Percentiles rank a stretch among this genome's conserved stretches.
These are phyloP conservation scores for Rhizoclosmatium globosum DNA, from an alignment of 192 early-diverging fungal species.

Conservation along the genomic window DNA sequence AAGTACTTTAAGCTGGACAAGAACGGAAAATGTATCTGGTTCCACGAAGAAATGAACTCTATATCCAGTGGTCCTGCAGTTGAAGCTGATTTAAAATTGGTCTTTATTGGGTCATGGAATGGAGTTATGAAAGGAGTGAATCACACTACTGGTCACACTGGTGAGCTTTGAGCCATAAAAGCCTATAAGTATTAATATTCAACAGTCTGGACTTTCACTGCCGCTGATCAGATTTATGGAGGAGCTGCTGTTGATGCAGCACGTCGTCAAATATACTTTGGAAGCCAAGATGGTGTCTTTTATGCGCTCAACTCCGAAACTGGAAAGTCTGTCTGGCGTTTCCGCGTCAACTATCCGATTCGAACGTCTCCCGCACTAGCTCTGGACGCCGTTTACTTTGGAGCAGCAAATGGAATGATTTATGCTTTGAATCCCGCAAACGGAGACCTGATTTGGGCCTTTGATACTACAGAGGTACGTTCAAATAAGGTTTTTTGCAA, in stretches of 20 bases:
- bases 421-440: slow-evolving; percentile 29
- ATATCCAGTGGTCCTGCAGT: slow-evolving; percentile 31
- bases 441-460: slow-evolving; percentile 25
- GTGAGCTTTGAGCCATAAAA: not conserved
- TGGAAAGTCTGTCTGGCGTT: slow-evolving; percentile 37
- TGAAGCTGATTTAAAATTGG: slow-evolving; percentile 26
- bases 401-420: slow-evolving; percentile 34
- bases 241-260: slow-evolving; percentile 29
- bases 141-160: slow-evolving; percentile 29
- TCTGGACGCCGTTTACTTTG: slow-evolving; percentile 31
- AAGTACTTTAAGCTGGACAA: slow-evolving; percentile 32
- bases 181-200: not conserved
- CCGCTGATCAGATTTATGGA: slow-evolving; percentile 29
- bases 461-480: slow-evolving; percentile 33
- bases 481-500: not conserved
- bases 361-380: slow-evolving; percentile 33
- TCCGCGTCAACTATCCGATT: slow-evolving; percentile 35
- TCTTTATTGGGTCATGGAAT: slow-evolving; percentile 32
- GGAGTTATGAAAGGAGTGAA: slow-evolving; percentile 26
- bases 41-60: slow-evolving; percentile 34
- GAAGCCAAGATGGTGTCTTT: slow-evolving; percentile 34
- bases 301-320: slow-evolving; percentile 23
- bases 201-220: slow-evolving; percentile 32
- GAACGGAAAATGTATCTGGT: slow-evolving; percentile 36
- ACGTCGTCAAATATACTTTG: slow-evolving; percentile 24